Evolutionary conservation across 208 protist genomes (phyloP).

Genomic region (Herpetomonas samuelpessoai): DNA sequence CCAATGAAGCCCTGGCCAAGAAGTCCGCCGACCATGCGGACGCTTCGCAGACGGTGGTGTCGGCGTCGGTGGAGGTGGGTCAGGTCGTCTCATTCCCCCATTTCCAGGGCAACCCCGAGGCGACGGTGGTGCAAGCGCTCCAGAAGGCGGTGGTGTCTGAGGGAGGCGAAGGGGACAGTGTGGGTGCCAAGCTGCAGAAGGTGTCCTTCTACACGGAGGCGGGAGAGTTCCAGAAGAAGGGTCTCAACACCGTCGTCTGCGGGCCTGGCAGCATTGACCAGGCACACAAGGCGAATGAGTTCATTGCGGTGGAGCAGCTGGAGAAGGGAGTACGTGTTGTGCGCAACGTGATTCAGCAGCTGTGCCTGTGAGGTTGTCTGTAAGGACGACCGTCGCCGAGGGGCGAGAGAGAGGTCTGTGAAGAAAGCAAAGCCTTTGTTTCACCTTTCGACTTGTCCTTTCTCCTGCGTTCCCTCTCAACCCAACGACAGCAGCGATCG

Average conservation of each 20-base stretch:
- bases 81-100: slow-evolving; percentile 19
- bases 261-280: slow-evolving; percentile 59
- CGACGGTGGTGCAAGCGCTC: slow-evolving; percentile 31
- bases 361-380: slow-evolving; percentile 25
- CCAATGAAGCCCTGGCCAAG: not conserved
- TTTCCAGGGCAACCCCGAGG: slow-evolving; percentile 19
- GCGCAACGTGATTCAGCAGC: slow-evolving; percentile 23
- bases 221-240: slow-evolving; percentile 41
- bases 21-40: not conserved
- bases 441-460: too few relatives aligned
- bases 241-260: slow-evolving; percentile 55
- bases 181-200: slow-evolving; percentile 12
- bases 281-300: slow-evolving; percentile 70
- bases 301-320: slow-evolving; percentile 51
- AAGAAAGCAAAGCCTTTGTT: too few relatives aligned
- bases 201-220: slow-evolving; percentile 65
- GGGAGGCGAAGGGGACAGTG: slow-evolving; percentile 9
- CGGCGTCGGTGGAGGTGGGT: slow-evolving; percentile 8
- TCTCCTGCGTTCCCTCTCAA: too few relatives aligned
- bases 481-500: too few relatives aligned
- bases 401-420: too few relatives aligned
- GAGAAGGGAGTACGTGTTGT: slow-evolving; percentile 37
- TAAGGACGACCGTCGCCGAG: too few relatives aligned
- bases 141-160: not conserved
- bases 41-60: not conserved